Conservation (phyloP, 768 basidiomycete genomes). For the Suillus americanus region DNA sequence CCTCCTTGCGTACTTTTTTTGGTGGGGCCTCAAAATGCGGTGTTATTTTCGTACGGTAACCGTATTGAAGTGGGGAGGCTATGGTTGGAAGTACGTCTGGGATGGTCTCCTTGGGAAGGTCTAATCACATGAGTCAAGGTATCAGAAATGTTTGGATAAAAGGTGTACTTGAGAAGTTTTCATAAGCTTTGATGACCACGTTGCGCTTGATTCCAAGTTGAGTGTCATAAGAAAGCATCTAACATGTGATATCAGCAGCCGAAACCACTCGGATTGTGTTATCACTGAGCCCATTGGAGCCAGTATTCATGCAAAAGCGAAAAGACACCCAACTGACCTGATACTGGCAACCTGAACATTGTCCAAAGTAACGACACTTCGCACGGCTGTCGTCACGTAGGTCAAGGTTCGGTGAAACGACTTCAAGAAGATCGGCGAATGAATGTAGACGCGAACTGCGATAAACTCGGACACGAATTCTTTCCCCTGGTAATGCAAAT, state of each 20-base stretch:
- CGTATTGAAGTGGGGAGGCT: constrained; percentile 86
- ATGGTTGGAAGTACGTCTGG: constrained; percentile 75
- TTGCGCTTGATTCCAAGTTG: constrained; percentile 87
- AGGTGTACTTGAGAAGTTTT: constrained; percentile 57
- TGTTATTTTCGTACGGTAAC: constrained; percentile 95
- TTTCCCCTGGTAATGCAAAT: constrained; percentile 83
- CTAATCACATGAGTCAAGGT: constrained; percentile 26
- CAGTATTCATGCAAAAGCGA: neutral
- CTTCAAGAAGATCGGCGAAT: constrained; percentile 68
- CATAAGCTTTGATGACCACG: constrained; percentile 82
- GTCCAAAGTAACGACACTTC: constrained; percentile 84
- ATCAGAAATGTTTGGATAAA: constrained; percentile 24
- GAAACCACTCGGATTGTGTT: neutral
- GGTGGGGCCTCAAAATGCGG: constrained; percentile 90
- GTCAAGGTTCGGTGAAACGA: constrained; percentile 60
- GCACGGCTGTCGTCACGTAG: constrained; percentile 66
- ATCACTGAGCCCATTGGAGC: neutral
- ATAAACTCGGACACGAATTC: constrained; percentile 69
- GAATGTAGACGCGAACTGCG: constrained; percentile 71
- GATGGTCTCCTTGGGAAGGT: constrained; percentile 52
- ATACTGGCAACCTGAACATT: constrained; percentile 92
- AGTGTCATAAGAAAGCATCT: constrained; percentile 86
- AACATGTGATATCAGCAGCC: neutral
- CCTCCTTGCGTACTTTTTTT: constrained; percentile 32
- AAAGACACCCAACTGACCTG: constrained; percentile 50